Evolutionary conservation across 2,329 filamentous ascomycete genomes (phyloP), one percentile per base, ranked within the genome.

Genomic region (Nemania diffusa): DNA sequence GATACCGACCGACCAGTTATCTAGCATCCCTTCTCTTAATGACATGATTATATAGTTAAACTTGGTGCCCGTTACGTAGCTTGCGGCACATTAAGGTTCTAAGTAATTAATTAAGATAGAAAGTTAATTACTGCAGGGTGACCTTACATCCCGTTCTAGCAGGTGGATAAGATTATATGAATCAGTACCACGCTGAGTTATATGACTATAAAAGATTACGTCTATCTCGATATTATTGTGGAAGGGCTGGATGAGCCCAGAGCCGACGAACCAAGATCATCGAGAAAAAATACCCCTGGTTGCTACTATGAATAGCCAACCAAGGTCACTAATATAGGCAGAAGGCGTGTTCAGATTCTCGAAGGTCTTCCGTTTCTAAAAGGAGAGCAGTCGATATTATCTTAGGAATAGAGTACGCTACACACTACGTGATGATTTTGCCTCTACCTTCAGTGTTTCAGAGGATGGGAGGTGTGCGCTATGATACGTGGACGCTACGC

Each of bases 301-400:
- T 65, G 57, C 48, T 68, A 50, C 62, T 65, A 65, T 67, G 56
- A 67, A 68, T 65, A 65, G 57, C 46, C 8, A 62, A 40, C 65
- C 27, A 65, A n/a, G 32, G 13, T 29, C 29, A 17, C 11, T 27
- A 46, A 50, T 62, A 65, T 65, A 68, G 52, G 62, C 57, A 62
- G 48, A 58, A 65, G 40, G 55, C 26, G 8, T n/a, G 52, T 59
- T 27, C 32, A 55, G 32, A 13, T 17, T 22, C 42, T 44, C 9
- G 22, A 56, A 55, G 32, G 11, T 27, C 52, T 58, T 68, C 65
- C 62, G 65, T 58, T 52, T 65, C 62, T 53, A 37, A 65, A 65
- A 58, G 27, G 4, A 34, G 42, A 29, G 26, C 22, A 50, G 22
- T 58, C 40, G 13, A 42, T n/a, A 42, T 26, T 26, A 40, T 48